A percentile compares a stretch with the other conserved stretches of the same genome.
Evolutionary conservation across 768 basidiomycete genomes (phyloP).

Genomic region (Psilocybe sp.): DNA sequence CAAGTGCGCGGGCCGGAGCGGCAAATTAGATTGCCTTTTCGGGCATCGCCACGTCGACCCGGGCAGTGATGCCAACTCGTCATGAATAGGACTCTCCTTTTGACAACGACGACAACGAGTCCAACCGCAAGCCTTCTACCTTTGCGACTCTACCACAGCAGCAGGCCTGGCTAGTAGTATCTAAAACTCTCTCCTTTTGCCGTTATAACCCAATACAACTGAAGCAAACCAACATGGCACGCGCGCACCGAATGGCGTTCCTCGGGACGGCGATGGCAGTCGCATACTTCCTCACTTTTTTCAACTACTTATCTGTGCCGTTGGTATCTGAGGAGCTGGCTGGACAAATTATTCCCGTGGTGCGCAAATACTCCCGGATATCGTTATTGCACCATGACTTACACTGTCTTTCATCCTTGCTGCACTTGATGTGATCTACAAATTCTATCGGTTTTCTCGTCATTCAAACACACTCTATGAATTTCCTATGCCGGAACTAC

Average conservation of each 20-base stretch:
- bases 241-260: slow-evolving; percentile 52
- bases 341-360: slow-evolving; percentile 56
- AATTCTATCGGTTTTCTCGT: neutral
- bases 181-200: slow-evolving; percentile 8
- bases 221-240: slow-evolving; percentile 44
- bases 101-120: too few relatives aligned
- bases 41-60: too few relatives aligned
- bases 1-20: too few relatives aligned
- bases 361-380: slow-evolving; percentile 28
- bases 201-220: slow-evolving; percentile 4
- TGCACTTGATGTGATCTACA: neutral
- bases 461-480: neutral
- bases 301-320: slow-evolving; percentile 53
- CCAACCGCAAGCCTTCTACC: too few relatives aligned
- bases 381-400: neutral
- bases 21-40: too few relatives aligned
- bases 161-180: too few relatives aligned
- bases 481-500: neutral
- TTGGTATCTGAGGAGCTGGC: slow-evolving; percentile 44
- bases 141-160: too few relatives aligned
- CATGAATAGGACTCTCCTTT: too few relatives aligned
- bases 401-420: neutral
- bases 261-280: slow-evolving; percentile 38
- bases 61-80: too few relatives aligned
- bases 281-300: slow-evolving; percentile 56